Conservation (phyloP, 768 basidiomycete genomes). For the Tylopilus subfusipes region DNA sequence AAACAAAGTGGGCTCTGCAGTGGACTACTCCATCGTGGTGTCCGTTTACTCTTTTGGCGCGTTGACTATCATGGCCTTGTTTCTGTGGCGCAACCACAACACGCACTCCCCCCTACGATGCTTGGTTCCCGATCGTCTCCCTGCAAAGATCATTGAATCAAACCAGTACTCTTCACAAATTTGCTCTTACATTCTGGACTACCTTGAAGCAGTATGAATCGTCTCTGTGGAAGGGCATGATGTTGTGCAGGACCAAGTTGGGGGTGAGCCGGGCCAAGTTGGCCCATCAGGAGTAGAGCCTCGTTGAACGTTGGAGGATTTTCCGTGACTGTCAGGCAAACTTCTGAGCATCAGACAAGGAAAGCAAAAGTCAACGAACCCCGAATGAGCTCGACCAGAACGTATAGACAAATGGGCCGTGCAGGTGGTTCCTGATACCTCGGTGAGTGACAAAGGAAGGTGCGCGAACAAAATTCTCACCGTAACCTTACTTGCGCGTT, state of each 20-base stretch:
- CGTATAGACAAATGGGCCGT: conserved; percentile 69
- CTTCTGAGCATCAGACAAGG: not conserved
- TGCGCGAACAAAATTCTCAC: conserved; percentile 35
- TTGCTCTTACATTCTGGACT: conserved; percentile 71
- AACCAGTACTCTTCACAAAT: no score
- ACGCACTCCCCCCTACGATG: no score
- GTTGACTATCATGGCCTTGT: no score
- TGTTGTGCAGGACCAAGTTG: conserved; percentile 86
- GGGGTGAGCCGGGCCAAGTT: conserved; percentile 80
- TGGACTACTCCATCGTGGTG: no score
- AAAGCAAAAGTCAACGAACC: conserved; percentile 37
- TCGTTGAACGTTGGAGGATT: conserved; percentile 96
- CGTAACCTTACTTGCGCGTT: conserved; percentile 52
- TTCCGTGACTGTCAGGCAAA: conserved; percentile 58
- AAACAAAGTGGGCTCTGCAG: no score
- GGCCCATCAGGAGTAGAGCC: conserved; percentile 82
- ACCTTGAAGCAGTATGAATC: conserved; percentile 95
- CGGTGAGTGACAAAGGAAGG: not conserved
- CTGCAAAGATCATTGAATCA: no score
- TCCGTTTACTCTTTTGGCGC: no score
- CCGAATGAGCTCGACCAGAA: conserved; percentile 83
- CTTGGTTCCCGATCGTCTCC: no score
- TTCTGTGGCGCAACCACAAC: no score
- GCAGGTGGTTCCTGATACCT: conserved; percentile 49
- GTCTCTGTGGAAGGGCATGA: conserved; percentile 98